Evolutionary conservation across 164 flowering plant species (phyloP), one percentile per base, ranked within the genome.

Genomic region (Saururus chinensis): DNA sequence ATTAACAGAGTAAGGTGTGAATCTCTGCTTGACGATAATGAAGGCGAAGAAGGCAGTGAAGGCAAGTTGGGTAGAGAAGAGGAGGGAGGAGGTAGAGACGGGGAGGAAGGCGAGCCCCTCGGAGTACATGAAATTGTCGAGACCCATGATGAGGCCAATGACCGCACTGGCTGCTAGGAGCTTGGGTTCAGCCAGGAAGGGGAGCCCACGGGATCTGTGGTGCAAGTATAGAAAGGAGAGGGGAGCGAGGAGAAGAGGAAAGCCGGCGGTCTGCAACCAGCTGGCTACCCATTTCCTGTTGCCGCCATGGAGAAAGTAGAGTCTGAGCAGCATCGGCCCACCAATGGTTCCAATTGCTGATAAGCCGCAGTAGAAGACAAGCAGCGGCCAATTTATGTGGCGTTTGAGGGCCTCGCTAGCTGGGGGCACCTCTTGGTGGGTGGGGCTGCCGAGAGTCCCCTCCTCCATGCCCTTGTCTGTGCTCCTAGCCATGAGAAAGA

Each of bases 1-100:
- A 19, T 73, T 65, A 22, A 74, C 49, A 0, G 77, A 63, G 23
- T 68, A 76, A 1, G 68, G 51, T 5, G 67, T 76, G 57, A 73
- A 76, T 26, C 56, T 65, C 53, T 73, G 73, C 56, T 45, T 68
- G 12, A 72, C 79, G 17, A 73, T 37, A 7, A 70, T 1, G 19
- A 72, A 45, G 12, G 76, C 67, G 40, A 76, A 76, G 19, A 70
- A 21, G n/a, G 76, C 72, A 16, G 79, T 76, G 71, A 75, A 75
- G 9, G 69, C 73, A 7, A 76, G 65, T 23, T 70, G 76, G 10
- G 76, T 69, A 45, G 76, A 59, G 42, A 61, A 35, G 37, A 73
- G 66, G 0, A 76, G 63, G 6, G 74, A 63, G 16, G 74, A 70
- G 19, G 67, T 69, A n/a, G 79, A 73, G 19, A 67, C 64, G 10